Evolutionary conservation across 805 yeast genomes (phyloP).

Genomic region (Metschnikowia koreensis): DNA sequence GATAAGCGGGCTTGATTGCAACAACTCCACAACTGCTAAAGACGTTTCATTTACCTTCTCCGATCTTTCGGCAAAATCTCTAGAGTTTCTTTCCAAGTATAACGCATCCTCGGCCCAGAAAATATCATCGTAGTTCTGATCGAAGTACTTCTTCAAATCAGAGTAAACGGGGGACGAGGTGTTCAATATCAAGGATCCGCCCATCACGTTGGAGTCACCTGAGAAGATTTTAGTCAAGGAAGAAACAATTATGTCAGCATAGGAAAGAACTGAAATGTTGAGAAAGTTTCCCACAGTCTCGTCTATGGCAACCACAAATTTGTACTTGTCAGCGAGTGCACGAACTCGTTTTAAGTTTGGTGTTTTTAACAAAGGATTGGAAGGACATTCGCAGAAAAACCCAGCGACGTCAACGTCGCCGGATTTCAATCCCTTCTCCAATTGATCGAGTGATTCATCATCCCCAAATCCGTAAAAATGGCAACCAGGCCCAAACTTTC

Average conservation of each 20-base stretch:
- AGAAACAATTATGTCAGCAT: constrained; percentile 82
- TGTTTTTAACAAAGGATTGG: constrained; percentile 86
- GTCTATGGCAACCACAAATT: constrained; percentile 82
- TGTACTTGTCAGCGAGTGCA: constrained; percentile 61
- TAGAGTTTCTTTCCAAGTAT: constrained; percentile 85
- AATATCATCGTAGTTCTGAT: constrained; percentile 60
- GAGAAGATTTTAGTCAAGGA: constrained; percentile 90
- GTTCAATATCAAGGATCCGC: constrained; percentile 82
- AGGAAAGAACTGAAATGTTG: constrained; percentile 76
- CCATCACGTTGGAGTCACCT: constrained; percentile 95
- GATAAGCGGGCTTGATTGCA: constrained; percentile 52
- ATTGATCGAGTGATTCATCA: constrained; percentile 58
- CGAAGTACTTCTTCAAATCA: constrained; percentile 48
- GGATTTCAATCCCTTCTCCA: constrained; percentile 56
- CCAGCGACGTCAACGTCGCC: constrained; percentile 64
- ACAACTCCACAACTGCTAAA: constrained; percentile 50
- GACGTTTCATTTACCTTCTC: constrained; percentile 56
- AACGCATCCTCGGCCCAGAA: constrained; percentile 96
- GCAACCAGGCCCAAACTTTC: constrained; percentile 90
- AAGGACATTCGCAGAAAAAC: constrained; percentile 89
- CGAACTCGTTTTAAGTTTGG: constrained; percentile 71
- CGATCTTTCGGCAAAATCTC: constrained; percentile 76
- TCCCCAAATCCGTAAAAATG: constrained; percentile 85
- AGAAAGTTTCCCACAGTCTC: constrained; percentile 92
- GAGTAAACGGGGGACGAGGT: constrained; percentile 54